Evolutionary conservation across 768 basidiomycete species (phyloP).

Genomic region (Podaxis sp.): DNA sequence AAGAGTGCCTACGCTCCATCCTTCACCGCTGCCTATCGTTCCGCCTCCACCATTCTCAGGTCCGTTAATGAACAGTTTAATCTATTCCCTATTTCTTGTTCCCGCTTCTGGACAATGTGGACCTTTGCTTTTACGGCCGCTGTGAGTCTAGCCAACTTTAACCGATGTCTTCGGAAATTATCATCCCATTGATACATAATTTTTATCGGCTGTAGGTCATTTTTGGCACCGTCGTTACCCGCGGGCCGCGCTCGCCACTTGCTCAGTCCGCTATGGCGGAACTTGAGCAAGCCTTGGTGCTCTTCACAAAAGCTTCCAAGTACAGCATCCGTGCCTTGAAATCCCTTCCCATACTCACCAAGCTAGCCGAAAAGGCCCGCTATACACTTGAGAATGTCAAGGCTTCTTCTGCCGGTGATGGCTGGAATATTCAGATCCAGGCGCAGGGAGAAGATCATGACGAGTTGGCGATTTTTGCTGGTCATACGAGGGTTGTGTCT

Average conservation of each 20-base stretch:
- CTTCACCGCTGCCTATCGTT: slow-evolving; percentile 58
- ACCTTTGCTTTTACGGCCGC: slow-evolving; percentile 54
- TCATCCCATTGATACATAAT: neutral
- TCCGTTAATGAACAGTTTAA: slow-evolving; percentile 45
- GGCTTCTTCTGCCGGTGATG: slow-evolving; percentile 30
- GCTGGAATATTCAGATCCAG: slow-evolving; percentile 35
- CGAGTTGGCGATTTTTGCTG: slow-evolving; percentile 66
- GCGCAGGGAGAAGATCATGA: slow-evolving; percentile 50
- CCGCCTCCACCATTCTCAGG: slow-evolving; percentile 53
- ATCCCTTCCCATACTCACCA: slow-evolving; percentile 61
- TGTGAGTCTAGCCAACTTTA: slow-evolving; percentile 23
- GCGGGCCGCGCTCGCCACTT: slow-evolving; percentile 64
- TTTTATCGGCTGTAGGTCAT: slow-evolving; percentile 44
- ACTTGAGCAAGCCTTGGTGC: slow-evolving; percentile 58
- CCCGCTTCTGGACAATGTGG: slow-evolving; percentile 62
- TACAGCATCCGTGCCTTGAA: slow-evolving; percentile 60
- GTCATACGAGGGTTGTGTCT: slow-evolving; percentile 59
- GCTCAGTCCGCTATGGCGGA: slow-evolving; percentile 66
- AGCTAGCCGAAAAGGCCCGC: slow-evolving; percentile 65
- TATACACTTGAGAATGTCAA: slow-evolving; percentile 42
- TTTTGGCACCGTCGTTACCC: slow-evolving; percentile 75
- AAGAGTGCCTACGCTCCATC: slow-evolving; percentile 62
- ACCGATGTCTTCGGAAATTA: neutral
- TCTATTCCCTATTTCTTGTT: slow-evolving; percentile 40
- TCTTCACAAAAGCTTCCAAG: slow-evolving; percentile 60